Evolutionary conservation across 202 grass and related monocot genomes (phyloP), one percentile per base, ranked within the genome.

Genomic region (Carex arenaria): DNA sequence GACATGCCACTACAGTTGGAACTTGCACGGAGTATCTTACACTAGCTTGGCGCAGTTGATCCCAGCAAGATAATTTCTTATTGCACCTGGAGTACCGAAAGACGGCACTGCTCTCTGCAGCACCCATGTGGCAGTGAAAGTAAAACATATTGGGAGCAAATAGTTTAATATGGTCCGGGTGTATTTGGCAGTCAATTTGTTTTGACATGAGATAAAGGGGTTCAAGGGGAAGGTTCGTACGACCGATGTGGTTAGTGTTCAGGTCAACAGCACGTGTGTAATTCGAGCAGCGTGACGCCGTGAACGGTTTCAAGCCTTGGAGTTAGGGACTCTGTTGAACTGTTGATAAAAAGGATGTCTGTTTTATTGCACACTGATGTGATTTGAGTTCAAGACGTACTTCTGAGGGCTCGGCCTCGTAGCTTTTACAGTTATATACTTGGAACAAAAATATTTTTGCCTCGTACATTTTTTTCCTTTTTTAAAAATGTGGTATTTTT

Each of bases 201-300:
- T 32, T 30, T 78, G 73, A 59, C 73, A 77, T 30, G 31, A 45
- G 57, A 26, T 42, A 65, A 47, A 17, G 20, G n/a, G 79, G 61
- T 64, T 64, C 54, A 15, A 30, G 28, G 60, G 73, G 52, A 57
- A 65, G 34, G 60, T 80, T 80, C 78, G n/a, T 65, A 81, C 42
- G 79, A 81, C 36, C 14, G 20, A 14, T 81, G 61, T 28, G 53
- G 15, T 56, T 7, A 62, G 55, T 22, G 30, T 36, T 80, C 18
- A 12, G 40, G 79, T 81, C 79, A 81, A 65, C 61, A 64, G 79
- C 79, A 66, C 38, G 60, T 80, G 79, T 81, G 73, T 34, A 60
- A 78, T 78, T 77, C 52, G 73, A 77, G 28, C 28, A 3, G 72
- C 52, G 52, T 77, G 73, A 78, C 73, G n/a, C 36, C 73, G n/a